These are phyloP conservation scores for Amylocystis lapponica DNA, from an alignment of 768 basidiomycete species.

Conservation along the genomic window DNA sequence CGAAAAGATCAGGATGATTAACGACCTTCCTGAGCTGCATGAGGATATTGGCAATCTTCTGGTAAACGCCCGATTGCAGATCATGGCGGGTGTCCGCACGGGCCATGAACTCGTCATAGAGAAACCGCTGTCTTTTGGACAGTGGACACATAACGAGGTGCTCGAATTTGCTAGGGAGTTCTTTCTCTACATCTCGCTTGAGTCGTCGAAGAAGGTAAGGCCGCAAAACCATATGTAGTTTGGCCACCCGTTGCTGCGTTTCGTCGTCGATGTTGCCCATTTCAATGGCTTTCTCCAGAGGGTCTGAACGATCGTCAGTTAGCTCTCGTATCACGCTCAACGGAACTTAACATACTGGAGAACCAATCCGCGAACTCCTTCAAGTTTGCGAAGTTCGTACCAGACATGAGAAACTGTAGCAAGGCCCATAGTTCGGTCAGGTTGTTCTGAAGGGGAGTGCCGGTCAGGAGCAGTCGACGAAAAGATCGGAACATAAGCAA, in stretches of 20 bases:
- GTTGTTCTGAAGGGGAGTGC: slow-evolving; percentile 96
- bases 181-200: slow-evolving; percentile 96
- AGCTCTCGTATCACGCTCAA: not conserved
- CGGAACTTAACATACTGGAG: slow-evolving; percentile 58
- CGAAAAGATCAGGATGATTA: slow-evolving; percentile 91
- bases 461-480: slow-evolving; percentile 85
- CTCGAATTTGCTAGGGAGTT: slow-evolving; percentile 90
- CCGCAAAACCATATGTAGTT: slow-evolving; percentile 91
- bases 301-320: slow-evolving; percentile 47
- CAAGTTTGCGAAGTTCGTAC: slow-evolving; percentile 81
- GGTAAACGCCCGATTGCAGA: slow-evolving; percentile 78
- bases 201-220: slow-evolving; percentile 95
- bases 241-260: slow-evolving; percentile 75
- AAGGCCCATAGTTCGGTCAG: slow-evolving; percentile 94
- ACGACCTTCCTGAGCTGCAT: slow-evolving; percentile 99
- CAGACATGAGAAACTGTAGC: slow-evolving; percentile 90
- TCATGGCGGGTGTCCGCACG: slow-evolving; percentile 79
- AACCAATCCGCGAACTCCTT: slow-evolving; percentile 97
- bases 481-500: slow-evolving; percentile 84
- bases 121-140: slow-evolving; percentile 88
- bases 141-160: slow-evolving; percentile 85
- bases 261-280: slow-evolving; percentile 79
- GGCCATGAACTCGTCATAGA: slow-evolving; percentile 96
- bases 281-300: slow-evolving; percentile 91
- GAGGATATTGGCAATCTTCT: slow-evolving; percentile 88